Evolutionary conservation across 73 alveolate genomes (phyloP).

Genomic region (Blepharisma stoltei): DNA sequence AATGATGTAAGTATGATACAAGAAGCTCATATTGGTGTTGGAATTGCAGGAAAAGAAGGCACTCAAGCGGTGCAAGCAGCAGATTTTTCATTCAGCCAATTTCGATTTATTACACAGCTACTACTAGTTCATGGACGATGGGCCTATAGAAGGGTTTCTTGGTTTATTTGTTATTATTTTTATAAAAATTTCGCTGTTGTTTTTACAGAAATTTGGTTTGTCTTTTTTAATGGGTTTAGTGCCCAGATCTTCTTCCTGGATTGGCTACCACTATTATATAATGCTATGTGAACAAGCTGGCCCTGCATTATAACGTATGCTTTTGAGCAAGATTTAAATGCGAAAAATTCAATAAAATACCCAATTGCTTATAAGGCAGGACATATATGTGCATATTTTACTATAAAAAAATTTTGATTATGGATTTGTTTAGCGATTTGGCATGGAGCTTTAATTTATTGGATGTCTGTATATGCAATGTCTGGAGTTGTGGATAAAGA

Average conservation of each 20-base stretch:
- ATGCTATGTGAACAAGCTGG: conserved; percentile 92
- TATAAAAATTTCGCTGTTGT: conserved; percentile 89
- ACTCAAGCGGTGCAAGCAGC: conserved; percentile 94
- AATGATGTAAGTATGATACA: conserved; percentile 82
- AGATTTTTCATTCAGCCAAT: conserved; percentile 88
- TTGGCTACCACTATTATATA: conserved; percentile 93
- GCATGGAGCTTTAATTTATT: conserved; percentile 79
- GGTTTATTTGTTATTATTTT: conserved; percentile 93
- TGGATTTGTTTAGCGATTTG: conserved; percentile 66
- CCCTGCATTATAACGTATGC: conserved; percentile 78
- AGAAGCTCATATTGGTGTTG: conserved; percentile 88
- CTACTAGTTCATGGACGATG: conserved; percentile 92
- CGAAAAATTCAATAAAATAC: conserved; percentile 48
- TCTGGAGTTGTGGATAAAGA: conserved; percentile 49
- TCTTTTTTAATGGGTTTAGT: conserved; percentile 86
- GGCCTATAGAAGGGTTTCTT: conserved; percentile 87
- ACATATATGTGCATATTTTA: conserved; percentile 63
- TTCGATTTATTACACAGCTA: conserved; percentile 78
- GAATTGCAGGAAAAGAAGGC: conserved; percentile 82
- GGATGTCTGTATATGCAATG: conserved; percentile 43
- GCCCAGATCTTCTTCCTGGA: conserved; percentile 94
- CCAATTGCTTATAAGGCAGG: conserved; percentile 83
- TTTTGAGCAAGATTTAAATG: conserved; percentile 78
- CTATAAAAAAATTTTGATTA: conserved; percentile 71
- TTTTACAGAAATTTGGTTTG: conserved; percentile 87